Conservation (phyloP, 306 rosid species). For the Cucurbita maxima region DNA sequence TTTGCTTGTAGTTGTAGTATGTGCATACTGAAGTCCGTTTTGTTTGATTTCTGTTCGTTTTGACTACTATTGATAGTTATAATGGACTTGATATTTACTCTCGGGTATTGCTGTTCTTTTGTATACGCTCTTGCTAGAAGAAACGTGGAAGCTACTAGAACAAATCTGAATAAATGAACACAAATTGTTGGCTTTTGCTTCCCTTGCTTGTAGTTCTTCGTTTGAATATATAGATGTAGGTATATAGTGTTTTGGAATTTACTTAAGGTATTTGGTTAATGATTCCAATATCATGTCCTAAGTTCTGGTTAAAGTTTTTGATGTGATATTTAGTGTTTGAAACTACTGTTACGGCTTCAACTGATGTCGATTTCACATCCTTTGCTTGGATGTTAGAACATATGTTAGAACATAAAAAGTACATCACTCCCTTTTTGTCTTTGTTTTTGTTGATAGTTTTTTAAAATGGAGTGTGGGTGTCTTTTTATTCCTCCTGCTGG, state of each 20-base stretch:
- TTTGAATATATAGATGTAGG: too few species aligned
- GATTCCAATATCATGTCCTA: background rate
- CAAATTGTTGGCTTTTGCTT: background rate
- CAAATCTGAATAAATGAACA: too few species aligned
- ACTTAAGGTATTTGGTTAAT: background rate
- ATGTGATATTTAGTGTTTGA: background rate
- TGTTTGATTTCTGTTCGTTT: background rate
- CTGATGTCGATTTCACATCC: background rate
- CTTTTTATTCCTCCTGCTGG: background rate
- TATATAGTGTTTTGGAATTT: background rate
- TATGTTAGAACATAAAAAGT: background rate
- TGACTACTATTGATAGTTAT: too few species aligned
- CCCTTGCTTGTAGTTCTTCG: too few species aligned
- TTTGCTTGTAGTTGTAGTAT: background rate
- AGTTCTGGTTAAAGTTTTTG: background rate
- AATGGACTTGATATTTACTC: background rate
- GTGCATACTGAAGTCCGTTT: background rate
- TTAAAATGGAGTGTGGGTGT: background rate
- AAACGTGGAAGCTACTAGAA: background rate
- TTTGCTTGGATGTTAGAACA: background rate
- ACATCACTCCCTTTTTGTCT: background rate
- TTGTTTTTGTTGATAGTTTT: background rate
- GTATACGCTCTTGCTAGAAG: background rate
- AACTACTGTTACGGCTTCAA: background rate
- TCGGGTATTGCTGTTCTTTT: background rate